Evolutionary conservation across 2,329 filamentous ascomycete species (phyloP).

Genomic region (Gaeumannomyces tritici): DNA sequence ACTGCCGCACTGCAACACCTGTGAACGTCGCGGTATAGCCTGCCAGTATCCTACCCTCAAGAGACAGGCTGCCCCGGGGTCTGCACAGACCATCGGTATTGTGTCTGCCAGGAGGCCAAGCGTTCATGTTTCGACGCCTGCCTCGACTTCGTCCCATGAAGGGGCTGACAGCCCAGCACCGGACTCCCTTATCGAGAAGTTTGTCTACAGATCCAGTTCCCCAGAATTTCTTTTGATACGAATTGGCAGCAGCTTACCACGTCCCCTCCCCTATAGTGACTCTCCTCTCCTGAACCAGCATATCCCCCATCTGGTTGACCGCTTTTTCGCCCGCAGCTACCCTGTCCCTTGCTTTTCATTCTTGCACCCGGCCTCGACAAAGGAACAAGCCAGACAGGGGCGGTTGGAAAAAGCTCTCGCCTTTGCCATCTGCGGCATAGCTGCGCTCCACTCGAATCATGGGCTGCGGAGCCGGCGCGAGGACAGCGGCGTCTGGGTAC

Average conservation of each 20-base stretch:
- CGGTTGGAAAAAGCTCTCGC: constrained; percentile 20
- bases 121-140: neutral
- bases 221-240: neutral
- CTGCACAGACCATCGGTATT: neutral
- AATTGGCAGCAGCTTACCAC: neutral
- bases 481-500: constrained; percentile 17
- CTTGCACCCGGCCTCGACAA: constrained; percentile 22
- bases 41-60: constrained; percentile 11
- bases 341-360: constrained; percentile 24
- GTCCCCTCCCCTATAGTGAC: neutral
- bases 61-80: neutral
- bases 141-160: constrained; percentile 1
- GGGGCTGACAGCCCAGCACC: neutral
- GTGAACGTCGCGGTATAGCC: constrained; percentile 10
- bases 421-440: constrained; percentile 22
- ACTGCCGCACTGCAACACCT: constrained; percentile 12
- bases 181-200: neutral
- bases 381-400: constrained; percentile 17
- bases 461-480: constrained; percentile 4
- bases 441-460: constrained; percentile 16
- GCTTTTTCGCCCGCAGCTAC: constrained; percentile 20
- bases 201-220: neutral
- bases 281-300: neutral
- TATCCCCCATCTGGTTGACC: constrained; percentile 12
- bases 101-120: neutral